phyloP scores from a whole-genome alignment of 1,284 basidiomycete genomes.

The Cryptococcus sp. region DNA sequence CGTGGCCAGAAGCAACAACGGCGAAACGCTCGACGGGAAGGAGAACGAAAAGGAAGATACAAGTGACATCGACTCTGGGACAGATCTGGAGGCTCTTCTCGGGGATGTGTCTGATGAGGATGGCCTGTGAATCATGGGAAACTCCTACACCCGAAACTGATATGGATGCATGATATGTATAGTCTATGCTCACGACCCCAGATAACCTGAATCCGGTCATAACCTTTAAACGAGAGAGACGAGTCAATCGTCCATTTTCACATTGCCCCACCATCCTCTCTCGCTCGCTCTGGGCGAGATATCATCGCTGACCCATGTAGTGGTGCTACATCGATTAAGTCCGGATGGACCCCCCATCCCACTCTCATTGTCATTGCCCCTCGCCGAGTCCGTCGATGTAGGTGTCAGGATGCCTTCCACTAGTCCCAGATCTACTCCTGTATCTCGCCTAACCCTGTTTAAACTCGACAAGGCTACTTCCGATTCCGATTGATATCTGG shows the following conservation, averaged over 20 bases:
- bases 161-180: background rate
- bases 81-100: background rate
- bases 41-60: slow-evolving; percentile 8
- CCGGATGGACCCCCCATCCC: too few species aligned
- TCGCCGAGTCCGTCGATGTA: too few species aligned
- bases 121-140: slow-evolving; percentile 6
- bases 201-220: background rate
- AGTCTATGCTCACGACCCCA: background rate
- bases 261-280: background rate
- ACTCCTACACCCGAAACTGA: background rate
- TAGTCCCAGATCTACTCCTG: background rate
- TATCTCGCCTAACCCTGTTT: background rate
- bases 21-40: slow-evolving; percentile 6
- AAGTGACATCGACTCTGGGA: slow-evolving; percentile 3
- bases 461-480: background rate
- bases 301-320: background rate
- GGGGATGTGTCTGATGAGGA: background rate
- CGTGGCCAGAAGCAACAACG: background rate
- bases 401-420: too few species aligned
- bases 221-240: background rate
- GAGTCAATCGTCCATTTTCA: background rate
- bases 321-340: background rate
- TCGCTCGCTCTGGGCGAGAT: background rate
- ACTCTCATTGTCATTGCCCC: too few species aligned
- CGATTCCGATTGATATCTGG: background rate